Base-by-base conservation (phyloP, 2,329 filamentous ascomycete species). In the Catunica adiposa region DNA sequence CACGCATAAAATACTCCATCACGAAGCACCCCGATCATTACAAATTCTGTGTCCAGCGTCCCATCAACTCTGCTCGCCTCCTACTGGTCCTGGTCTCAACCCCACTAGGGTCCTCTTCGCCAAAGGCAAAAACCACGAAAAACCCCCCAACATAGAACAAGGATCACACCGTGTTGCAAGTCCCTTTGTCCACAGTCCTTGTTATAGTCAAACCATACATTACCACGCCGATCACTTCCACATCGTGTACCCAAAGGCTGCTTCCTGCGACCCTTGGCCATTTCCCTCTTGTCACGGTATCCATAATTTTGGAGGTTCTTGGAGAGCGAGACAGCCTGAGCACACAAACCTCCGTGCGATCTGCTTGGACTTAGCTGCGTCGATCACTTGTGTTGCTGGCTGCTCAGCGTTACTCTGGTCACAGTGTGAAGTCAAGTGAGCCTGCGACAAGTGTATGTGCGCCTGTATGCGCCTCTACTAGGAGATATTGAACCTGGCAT, bases 361-460 rank as follows among this genome's bases (percentile, higher is more conserved):
- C 48, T 51, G 48, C 48, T 51, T 11, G 40, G 11, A n/a, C n/a
- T 11, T 48, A 48, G 46, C 26, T 34, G 48, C 22, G 48, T 34
- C 48, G 48, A 51, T 51, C 48, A 34, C 48, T 38, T 51, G 17
- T 51, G n/a, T 44, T 44, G 40, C n/a, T 42, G 38, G 15, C 29
- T 34, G 29, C 29, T 34, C 29, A 34, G 29, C 5, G 29, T 34
- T 34, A 34, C 29, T 11, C 11, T 34, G 11, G 29, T 34, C 29
- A 34, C 29, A 34, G 29, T 34, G 29, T 34, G 29, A n/a, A 34
- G 29, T 34, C 11, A 5, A 11, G 29, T 5, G 29, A 5, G 29
- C 5, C 29, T 48, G 15, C 26, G 14, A 31, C 48, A 34, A 34
- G 48, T 34, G 20, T 34, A 20, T 51, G 3, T 51, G 23, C 25